Base-by-base conservation (phyloP, 495 filamentous ascomycete species). In the Eremomyces bilateralis region DNA sequence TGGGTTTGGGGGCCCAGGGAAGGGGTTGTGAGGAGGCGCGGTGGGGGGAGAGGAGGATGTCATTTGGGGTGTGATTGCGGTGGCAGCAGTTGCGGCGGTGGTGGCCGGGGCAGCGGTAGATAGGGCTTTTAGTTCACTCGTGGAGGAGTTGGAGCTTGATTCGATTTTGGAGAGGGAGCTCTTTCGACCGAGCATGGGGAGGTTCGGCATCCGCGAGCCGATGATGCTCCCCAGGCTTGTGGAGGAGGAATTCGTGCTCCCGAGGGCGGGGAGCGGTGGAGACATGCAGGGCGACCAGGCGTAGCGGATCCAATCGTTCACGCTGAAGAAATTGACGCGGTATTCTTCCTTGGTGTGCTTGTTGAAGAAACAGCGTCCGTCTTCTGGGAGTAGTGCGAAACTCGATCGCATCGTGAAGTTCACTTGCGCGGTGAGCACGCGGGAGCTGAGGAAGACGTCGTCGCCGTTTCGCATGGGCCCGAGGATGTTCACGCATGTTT, bases 381-480 rank as follows among this genome's bases (percentile, higher is more conserved):
- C 73, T 39, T 93, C 76, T 2, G 88, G 85, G 1, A 97, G 64
- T 15, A 94, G 72, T 15, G 74, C 67, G 44, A 75, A 97, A 36
- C 67, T 79, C 2, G 80, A 93, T 4, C 85, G 75, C 27, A 97
- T 67, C 1, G 78, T 81, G 53, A 97, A 94, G 52, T 85, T 91
- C 33, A 92, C 84, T 52, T 93, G 82, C 0, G 88, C 83, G 1
- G 84, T 93, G 1, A 97, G 62, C 1, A 94, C 79, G 37, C 80
- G 79, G 15, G 81, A 82, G 47, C 81, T 91, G 21, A 97, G 57
- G 2, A 93, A 62, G 1, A 94, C 88, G 18, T 82, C 75, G 47
- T 94, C 85, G 10, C 83, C 83, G 46, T 88, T 90, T 29, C 85
- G 70, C 2, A 97, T 46, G 0, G 85, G 84, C 1, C 85, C 85